Percentiles rank a stretch among this genome's conserved stretches.
Conservation (phyloP, 352 stramenopile species). For the Plasmopara viticola region DNA sequence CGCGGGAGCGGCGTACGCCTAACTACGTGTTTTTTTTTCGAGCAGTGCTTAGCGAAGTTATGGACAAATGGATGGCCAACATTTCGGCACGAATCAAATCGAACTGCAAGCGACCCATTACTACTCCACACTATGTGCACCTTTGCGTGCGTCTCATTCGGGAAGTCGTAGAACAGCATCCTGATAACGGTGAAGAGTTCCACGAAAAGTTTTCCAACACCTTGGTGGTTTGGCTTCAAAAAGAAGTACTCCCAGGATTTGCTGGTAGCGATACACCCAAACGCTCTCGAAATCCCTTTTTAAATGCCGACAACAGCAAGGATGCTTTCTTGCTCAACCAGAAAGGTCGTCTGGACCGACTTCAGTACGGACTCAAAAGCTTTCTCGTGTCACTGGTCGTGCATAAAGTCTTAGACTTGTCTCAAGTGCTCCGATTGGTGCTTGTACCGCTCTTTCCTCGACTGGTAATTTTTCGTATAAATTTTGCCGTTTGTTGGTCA, state of each 20-base stretch:
- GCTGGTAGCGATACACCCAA: conserved; percentile 71
- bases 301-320: conserved; percentile 74
- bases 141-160: conserved; percentile 79
- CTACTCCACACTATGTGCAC: conserved; percentile 78
- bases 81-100: conserved; percentile 52
- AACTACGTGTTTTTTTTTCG: conserved; percentile 86
- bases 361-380: conserved; percentile 83
- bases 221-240: conserved; percentile 79
- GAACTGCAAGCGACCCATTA: conserved; percentile 72
- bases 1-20: conserved; percentile 61
- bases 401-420: conserved; percentile 81
- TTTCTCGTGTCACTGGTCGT: conserved; percentile 78
- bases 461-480: conserved; percentile 28
- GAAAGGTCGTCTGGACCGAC: conserved; percentile 72
- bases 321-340: conserved; percentile 79
- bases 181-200: conserved; percentile 77
- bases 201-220: conserved; percentile 82
- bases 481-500: neutral
- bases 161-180: conserved; percentile 78
- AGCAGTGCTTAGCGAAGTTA: conserved; percentile 73
- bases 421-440: conserved; percentile 78
- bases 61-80: conserved; percentile 88
- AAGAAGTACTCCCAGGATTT: conserved; percentile 79
- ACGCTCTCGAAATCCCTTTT: conserved; percentile 75
- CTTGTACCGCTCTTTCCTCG: conserved; percentile 77